A percentile compares a stretch with the other conserved stretches of the same genome.
Conservation (phyloP, 441 rosid species). For the Omphalea diandra region DNA sequence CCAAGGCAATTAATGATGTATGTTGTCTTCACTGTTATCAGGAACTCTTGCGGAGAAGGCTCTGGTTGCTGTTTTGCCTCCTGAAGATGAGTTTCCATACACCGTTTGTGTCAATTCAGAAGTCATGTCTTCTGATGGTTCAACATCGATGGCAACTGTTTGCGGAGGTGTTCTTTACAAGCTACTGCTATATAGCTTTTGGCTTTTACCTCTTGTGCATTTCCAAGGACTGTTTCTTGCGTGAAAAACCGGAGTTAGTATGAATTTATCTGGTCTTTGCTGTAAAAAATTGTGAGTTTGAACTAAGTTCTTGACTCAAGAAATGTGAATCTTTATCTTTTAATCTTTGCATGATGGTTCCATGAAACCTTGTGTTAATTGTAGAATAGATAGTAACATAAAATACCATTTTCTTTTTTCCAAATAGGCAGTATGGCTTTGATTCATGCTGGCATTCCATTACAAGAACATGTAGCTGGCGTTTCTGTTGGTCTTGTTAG, state of each 20-base stretch:
- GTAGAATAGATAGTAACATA: conserved; percentile 19
- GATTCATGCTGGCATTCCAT: conserved; percentile 95
- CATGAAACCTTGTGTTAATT: conserved; percentile 4
- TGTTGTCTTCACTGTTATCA: conserved; percentile 30
- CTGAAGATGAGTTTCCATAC: conserved; percentile 75
- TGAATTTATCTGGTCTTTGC: not conserved
- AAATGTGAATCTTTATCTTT: conserved; percentile 1
- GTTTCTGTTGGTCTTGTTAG: conserved; percentile 95
- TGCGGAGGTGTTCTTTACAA: conserved; percentile 71
- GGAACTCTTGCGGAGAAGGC: conserved; percentile 99
- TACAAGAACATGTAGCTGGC: conserved; percentile 90
- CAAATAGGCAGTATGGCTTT: conserved; percentile 92
- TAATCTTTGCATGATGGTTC: not conserved
- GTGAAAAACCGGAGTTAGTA: not conserved
- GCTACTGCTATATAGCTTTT: conserved; percentile 6
- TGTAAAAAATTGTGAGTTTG: not conserved
- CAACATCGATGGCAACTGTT: conserved; percentile 98
- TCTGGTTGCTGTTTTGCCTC: conserved; percentile 87
- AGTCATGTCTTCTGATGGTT: conserved; percentile 99
- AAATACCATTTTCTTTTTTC: conserved; percentile 17
- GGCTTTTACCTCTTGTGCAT: not conserved
- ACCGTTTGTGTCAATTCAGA: conserved; percentile 89
- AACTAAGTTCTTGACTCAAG: not conserved
- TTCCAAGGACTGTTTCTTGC: conserved; percentile 9
- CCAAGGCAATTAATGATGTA: conserved; percentile 2